Evolutionary conservation across 2,329 filamentous ascomycete species (phyloP).

Genomic region (Cladophialophora exuberans): DNA sequence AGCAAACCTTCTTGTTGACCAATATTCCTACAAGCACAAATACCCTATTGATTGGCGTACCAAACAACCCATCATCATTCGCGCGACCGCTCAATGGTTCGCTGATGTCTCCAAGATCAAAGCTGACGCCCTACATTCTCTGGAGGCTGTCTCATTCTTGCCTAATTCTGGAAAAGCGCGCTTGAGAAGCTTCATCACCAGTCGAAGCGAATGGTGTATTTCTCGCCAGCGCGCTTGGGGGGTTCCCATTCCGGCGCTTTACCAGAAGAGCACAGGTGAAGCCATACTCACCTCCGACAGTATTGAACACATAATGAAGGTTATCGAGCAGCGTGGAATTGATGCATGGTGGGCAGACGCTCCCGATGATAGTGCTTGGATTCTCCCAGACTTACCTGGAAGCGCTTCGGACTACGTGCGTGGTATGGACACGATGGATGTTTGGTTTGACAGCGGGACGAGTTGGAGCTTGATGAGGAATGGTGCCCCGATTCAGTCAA

Average conservation of each 20-base stretch:
- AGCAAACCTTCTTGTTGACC: constrained; percentile 64
- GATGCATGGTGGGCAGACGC: constrained; percentile 94
- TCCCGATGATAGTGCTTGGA: constrained; percentile 75
- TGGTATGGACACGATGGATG: constrained; percentile 96
- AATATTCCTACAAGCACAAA: constrained; percentile 79
- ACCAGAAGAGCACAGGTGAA: constrained; percentile 68
- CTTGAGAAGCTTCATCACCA: constrained; percentile 82
- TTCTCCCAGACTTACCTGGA: constrained; percentile 63
- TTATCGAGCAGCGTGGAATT: constrained; percentile 77
- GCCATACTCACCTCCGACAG: constrained; percentile 79
- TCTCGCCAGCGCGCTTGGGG: constrained; percentile 96
- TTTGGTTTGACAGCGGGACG: constrained; percentile 98
- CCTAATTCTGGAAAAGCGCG: constrained; percentile 74
- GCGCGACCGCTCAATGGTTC: constrained; percentile 97
- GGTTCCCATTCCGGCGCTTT: constrained; percentile 91
- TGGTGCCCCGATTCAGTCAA: constrained; percentile 36
- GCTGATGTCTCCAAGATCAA: constrained; percentile 88
- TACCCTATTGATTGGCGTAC: constrained; percentile 98
- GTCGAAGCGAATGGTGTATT: constrained; percentile 95
- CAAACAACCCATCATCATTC: constrained; percentile 85
- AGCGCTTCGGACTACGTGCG: constrained; percentile 56
- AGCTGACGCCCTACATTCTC: constrained; percentile 67
- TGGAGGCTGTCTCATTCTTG: constrained; percentile 75
- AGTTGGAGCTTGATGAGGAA: constrained; percentile 72
- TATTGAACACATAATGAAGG: constrained; percentile 80